A percentile compares a stretch with the other conserved stretches of the same genome.
These are phyloP conservation scores for Chrysosporium keratinophilum DNA, from an alignment of 2,329 filamentous ascomycete genomes.

Conservation along the genomic window DNA sequence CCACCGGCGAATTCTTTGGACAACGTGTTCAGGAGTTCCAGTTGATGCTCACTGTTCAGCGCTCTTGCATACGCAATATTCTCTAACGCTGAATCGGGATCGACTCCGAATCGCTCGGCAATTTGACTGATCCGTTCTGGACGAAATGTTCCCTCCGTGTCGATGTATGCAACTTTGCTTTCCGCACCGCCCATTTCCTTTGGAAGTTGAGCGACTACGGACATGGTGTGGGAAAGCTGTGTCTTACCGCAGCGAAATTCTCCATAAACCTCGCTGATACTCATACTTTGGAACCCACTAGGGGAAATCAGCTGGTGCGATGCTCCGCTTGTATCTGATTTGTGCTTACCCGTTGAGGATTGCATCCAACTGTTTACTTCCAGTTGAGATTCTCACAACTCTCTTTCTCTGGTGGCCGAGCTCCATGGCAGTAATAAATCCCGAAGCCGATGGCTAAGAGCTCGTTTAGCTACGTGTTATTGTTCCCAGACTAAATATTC, in stretches of 20 bases:
- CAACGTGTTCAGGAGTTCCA: conserved; percentile 53
- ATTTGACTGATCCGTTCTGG: conserved; percentile 59
- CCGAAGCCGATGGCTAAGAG: conserved; percentile 45
- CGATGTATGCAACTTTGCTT: conserved; percentile 60
- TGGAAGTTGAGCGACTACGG: conserved; percentile 49
- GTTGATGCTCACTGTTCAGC: conserved; percentile 56
- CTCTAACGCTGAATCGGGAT: conserved; percentile 50
- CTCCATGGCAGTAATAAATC: conserved; percentile 58
- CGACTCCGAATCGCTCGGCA: conserved; percentile 54
- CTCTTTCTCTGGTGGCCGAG: conserved; percentile 52
- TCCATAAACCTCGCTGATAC: conserved; percentile 48
- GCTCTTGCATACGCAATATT: conserved; percentile 58
- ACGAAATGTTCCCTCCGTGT: conserved; percentile 56
- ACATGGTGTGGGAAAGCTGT: conserved; percentile 59
- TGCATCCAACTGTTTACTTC: conserved; percentile 57
- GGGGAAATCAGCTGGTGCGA: background rate
- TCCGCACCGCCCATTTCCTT: conserved; percentile 54
- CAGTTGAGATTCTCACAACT: conserved; percentile 56
- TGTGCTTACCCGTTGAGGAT: conserved; percentile 50
- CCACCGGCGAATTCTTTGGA: conserved; percentile 52
- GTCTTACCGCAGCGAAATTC: conserved; percentile 54
- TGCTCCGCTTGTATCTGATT: background rate
- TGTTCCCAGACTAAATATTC: background rate
- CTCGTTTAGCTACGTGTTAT: background rate
- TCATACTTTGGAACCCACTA: conserved; percentile 60